Evolutionary conservation across 2,329 filamentous ascomycete genomes (phyloP).

Genomic region (Chaetomiaceae sp.): DNA sequence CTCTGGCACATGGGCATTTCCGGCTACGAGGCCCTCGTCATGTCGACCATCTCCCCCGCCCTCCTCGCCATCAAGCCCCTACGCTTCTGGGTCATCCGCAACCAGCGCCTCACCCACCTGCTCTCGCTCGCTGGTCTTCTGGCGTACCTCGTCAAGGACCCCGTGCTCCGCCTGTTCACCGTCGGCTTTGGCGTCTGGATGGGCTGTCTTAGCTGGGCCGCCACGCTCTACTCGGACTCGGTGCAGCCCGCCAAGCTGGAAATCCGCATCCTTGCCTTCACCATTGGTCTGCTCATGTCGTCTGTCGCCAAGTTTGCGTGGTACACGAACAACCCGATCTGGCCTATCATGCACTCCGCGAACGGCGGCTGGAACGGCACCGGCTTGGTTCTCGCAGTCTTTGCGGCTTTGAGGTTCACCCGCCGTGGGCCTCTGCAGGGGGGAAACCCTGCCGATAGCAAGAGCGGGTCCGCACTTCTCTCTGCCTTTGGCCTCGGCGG

Average conservation of each 20-base stretch:
- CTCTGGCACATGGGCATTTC: slow-evolving; percentile 99
- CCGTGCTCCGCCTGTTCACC: slow-evolving; percentile 69
- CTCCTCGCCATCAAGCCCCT: slow-evolving; percentile 66
- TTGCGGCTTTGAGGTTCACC: slow-evolving; percentile 72
- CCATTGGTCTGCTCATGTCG: slow-evolving; percentile 75
- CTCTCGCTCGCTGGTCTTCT: slow-evolving; percentile 67
- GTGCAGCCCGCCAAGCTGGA: slow-evolving; percentile 70
- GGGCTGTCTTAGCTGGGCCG: slow-evolving; percentile 77
- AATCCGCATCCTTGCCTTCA: slow-evolving; percentile 72
- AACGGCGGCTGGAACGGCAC: slow-evolving; percentile 92
- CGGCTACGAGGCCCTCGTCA: slow-evolving; percentile 84
- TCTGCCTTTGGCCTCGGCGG: slow-evolving; percentile 75
- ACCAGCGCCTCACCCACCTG: slow-evolving; percentile 66
- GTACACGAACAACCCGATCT: slow-evolving; percentile 92
- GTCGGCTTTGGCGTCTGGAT: slow-evolving; percentile 76
- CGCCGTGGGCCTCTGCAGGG: slow-evolving; percentile 51
- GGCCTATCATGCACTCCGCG: slow-evolving; percentile 83
- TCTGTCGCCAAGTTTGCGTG: slow-evolving; percentile 88
- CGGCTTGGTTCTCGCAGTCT: slow-evolving; percentile 67
- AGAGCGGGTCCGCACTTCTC: slow-evolving; percentile 62
- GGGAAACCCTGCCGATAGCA: slow-evolving; percentile 30
- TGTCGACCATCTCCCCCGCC: slow-evolving; percentile 75
- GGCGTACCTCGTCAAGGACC: slow-evolving; percentile 69
- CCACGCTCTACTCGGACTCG: slow-evolving; percentile 73
- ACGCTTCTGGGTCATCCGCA: slow-evolving; percentile 60